These are phyloP conservation scores for Botryotinia narcissicola DNA, from an alignment of 2,329 filamentous ascomycete species.

Conservation along the genomic window DNA sequence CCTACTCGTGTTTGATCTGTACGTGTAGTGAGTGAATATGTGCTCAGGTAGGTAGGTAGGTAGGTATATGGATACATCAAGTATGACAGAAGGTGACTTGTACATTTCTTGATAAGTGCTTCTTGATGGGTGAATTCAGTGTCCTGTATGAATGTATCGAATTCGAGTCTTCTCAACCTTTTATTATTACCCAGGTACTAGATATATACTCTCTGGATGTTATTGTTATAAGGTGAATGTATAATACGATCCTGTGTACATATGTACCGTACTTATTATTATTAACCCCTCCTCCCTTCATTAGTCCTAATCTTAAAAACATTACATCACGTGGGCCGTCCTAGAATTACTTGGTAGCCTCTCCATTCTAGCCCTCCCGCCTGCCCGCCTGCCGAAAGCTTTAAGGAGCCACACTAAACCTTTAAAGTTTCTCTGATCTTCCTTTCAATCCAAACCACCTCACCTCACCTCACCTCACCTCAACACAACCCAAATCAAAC, in stretches of 20 bases:
- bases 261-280: neutral
- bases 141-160: neutral
- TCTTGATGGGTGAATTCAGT: neutral
- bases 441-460: slow-evolving; percentile 13
- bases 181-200: neutral
- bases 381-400: slow-evolving; percentile 18
- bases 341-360: neutral
- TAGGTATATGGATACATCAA: neutral
- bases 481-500: neutral
- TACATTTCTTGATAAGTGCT: neutral
- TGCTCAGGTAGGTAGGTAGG: neutral
- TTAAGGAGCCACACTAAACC: slow-evolving; percentile 5
- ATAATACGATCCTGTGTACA: neutral
- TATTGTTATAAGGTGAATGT: neutral
- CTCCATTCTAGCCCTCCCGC: slow-evolving; percentile 6
- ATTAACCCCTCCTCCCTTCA: neutral
- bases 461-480: slow-evolving; percentile 9
- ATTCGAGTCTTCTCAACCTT: neutral
- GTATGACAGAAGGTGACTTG: neutral
- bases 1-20: neutral
- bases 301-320: neutral
- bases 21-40: neutral
- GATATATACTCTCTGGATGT: no score
- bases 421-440: slow-evolving; percentile 20
- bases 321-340: neutral